Evolutionary conservation across 805 yeast species (phyloP).

Genomic region (Candida khao-thaluensis): DNA sequence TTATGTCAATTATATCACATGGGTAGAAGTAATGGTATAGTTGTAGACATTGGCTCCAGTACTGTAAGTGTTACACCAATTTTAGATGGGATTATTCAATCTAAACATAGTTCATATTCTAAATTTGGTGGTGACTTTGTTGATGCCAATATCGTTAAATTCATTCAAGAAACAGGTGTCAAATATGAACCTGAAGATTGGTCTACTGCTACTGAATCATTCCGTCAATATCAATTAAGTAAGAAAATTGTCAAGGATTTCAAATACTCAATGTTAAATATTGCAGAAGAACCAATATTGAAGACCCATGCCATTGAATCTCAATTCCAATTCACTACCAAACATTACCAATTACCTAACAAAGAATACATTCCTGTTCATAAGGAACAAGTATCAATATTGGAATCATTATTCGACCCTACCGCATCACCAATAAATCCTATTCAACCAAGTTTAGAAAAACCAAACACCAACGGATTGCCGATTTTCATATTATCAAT

Average conservation of each 20-base stretch:
- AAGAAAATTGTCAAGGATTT: constrained; percentile 36
- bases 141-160: constrained; percentile 59
- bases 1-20: constrained; percentile 74
- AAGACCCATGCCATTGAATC: constrained; percentile 8
- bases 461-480: constrained; percentile 50
- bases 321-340: constrained; percentile 10
- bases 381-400: constrained; percentile 19
- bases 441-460: constrained; percentile 38
- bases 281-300: constrained; percentile 21
- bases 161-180: constrained; percentile 28
- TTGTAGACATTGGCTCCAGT: constrained; percentile 76
- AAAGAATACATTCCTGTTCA: constrained; percentile 17
- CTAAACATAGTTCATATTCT: constrained; percentile 63
- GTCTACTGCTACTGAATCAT: constrained; percentile 25
- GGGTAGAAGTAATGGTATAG: constrained; percentile 75
- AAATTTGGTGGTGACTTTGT: constrained; percentile 84
- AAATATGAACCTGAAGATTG: constrained; percentile 12
- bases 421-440: constrained; percentile 46
- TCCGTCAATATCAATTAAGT: constrained; percentile 36
- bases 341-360: constrained; percentile 22
- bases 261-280: constrained; percentile 31
- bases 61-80: constrained; percentile 74
- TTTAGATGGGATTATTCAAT: constrained; percentile 67
- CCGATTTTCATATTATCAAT: constrained; percentile 36
- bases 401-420: constrained; percentile 76